Conservation (phyloP, 2,329 filamentous ascomycete species). For the Chaetomiaceae sp. region DNA sequence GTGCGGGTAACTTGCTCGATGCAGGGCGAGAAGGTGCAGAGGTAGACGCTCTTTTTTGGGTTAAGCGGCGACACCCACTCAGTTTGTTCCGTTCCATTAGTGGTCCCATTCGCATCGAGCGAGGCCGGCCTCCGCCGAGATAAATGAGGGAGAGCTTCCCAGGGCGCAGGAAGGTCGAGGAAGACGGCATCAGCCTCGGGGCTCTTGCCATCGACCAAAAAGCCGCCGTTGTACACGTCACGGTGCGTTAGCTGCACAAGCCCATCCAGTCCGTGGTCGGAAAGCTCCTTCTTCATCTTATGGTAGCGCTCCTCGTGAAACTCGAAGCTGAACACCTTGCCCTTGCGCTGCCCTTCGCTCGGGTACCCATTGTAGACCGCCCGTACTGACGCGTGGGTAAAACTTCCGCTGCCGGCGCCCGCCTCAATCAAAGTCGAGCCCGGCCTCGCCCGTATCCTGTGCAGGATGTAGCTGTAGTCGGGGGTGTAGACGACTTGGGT, state of each 20-base stretch:
- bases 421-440: constrained; percentile 74
- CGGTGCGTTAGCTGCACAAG: constrained; percentile 71
- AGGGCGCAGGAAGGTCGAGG: constrained; percentile 75
- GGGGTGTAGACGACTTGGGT: constrained; percentile 86
- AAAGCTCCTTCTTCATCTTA: constrained; percentile 65
- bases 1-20: constrained; percentile 94
- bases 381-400: constrained; percentile 72
- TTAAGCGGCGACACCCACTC: constrained; percentile 62
- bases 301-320: constrained; percentile 69
- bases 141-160: constrained; percentile 74
- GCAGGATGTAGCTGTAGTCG: constrained; percentile 80
- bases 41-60: constrained; percentile 64
- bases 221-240: constrained; percentile 74
- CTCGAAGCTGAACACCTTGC: constrained; percentile 78
- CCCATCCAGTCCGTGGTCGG: constrained; percentile 59
- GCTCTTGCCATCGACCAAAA: constrained; percentile 56
- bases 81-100: constrained; percentile 16
- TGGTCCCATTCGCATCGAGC: constrained; percentile 20
- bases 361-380: constrained; percentile 73
- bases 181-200: constrained; percentile 69
- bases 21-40: constrained; percentile 95
- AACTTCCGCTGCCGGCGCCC: constrained; percentile 76
- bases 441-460: constrained; percentile 68
- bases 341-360: constrained; percentile 43
- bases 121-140: constrained; percentile 46